A percentile compares a stretch with the other conserved stretches of the same genome.
phyloP scores from a whole-genome alignment of 1,284 basidiomycete species.

The Spongispora temasekensis region DNA sequence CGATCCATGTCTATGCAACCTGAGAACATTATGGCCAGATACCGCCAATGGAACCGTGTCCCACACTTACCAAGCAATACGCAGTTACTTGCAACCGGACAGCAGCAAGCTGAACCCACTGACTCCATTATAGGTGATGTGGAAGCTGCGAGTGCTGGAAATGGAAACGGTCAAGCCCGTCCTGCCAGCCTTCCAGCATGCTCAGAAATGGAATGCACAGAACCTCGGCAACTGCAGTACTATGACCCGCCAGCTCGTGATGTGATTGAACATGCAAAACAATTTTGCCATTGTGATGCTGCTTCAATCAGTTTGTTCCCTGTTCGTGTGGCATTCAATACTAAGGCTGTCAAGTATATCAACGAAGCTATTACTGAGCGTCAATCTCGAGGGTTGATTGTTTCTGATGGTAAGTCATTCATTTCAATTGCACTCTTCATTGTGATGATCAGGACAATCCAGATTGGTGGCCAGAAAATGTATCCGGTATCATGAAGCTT shows the following conservation, averaged over 20 bases:
- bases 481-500: too few relatives aligned
- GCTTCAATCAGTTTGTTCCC: not conserved
- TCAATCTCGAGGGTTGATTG: too few relatives aligned
- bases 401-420: too few relatives aligned
- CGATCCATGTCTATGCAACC: too few relatives aligned
- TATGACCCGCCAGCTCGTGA: not conserved
- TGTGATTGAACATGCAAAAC: not conserved
- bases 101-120: not conserved
- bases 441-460: too few relatives aligned
- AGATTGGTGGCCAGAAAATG: too few relatives aligned
- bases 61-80: not conserved
- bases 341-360: too few relatives aligned
- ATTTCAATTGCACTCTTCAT: too few relatives aligned
- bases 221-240: not conserved
- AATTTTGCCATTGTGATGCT: not conserved
- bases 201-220: not conserved
- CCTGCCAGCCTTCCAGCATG: not conserved
- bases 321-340: not conserved
- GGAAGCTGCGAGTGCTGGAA: not conserved
- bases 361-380: too few relatives aligned
- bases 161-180: not conserved
- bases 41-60: too few relatives aligned
- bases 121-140: not conserved
- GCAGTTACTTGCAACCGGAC: not conserved
- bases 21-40: too few relatives aligned